These are phyloP conservation scores for Zoysia pacifica DNA, from an alignment of 176 grass and related monocot species.

Conservation along the genomic window DNA sequence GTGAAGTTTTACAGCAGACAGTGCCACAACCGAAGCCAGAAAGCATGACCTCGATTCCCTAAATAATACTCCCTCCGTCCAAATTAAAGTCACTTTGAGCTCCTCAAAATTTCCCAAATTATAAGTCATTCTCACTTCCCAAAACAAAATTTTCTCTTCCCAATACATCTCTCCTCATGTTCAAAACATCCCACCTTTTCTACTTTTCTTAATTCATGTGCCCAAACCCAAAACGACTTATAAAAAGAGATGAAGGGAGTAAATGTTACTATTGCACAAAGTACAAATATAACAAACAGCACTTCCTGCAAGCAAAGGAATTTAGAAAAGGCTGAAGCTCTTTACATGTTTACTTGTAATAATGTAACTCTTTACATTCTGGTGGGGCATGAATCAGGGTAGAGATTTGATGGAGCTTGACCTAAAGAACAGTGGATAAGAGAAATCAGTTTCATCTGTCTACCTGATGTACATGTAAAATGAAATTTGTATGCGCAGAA, in stretches of 20 bases:
- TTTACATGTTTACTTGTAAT: conserved; percentile 43
- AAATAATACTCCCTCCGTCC: not conserved
- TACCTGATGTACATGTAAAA: not conserved
- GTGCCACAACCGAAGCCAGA: conserved; percentile 36
- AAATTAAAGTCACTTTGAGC: no score
- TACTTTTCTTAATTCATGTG: no score
- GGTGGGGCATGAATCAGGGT: not conserved
- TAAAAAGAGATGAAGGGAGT: no score
- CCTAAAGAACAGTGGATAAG: conserved; percentile 14
- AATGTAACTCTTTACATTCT: conserved; percentile 33
- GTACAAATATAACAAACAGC: conserved; percentile 31
- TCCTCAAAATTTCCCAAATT: no score
- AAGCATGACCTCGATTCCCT: conserved; percentile 10
- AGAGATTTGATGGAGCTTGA: conserved; percentile 40
- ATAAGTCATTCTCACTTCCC: no score
- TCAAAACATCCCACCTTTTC: no score
- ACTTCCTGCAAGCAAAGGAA: conserved; percentile 36
- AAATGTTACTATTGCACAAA: not conserved
- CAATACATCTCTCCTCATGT: no score
- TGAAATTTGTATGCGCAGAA: not conserved
- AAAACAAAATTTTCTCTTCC: no score
- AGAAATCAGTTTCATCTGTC: conserved; percentile 2
- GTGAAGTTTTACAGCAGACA: conserved; percentile 9
- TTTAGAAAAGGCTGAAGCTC: conserved; percentile 41
- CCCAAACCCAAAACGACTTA: no score